Conservation (phyloP, 2,329 filamentous ascomycete species). For the Penicillium sp. region DNA sequence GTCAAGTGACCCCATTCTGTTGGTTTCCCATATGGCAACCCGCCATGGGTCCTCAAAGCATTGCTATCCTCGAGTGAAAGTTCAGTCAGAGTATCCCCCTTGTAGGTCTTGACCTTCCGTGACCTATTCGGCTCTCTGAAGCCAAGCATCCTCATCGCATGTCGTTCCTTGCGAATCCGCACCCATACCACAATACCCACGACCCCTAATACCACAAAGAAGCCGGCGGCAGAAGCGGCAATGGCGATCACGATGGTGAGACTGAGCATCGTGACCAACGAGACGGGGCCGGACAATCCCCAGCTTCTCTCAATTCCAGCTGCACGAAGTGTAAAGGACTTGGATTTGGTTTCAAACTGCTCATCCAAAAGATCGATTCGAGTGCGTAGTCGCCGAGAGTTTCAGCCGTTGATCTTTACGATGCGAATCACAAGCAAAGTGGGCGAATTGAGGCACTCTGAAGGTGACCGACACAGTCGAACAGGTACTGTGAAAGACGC, state of each 20-base stretch:
- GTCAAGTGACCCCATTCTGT: slow-evolving; percentile 31
- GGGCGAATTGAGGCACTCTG: neutral
- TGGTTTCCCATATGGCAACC: slow-evolving; percentile 31
- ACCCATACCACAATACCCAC: slow-evolving; percentile 32
- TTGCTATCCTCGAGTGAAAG: slow-evolving; percentile 29
- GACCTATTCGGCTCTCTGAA: slow-evolving; percentile 17
- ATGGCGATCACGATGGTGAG: slow-evolving; percentile 31
- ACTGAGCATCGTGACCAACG: slow-evolving; percentile 25
- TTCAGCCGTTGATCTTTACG: neutral
- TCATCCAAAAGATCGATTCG: neutral
- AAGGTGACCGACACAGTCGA: neutral
- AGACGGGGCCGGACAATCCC: slow-evolving; percentile 2
- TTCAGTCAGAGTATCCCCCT: slow-evolving; percentile 27
- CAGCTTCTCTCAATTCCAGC: neutral
- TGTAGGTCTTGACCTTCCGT: slow-evolving; percentile 19
- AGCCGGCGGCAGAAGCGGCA: slow-evolving; percentile 28
- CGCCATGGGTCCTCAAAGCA: slow-evolving; percentile 27
- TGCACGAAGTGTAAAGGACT: neutral
- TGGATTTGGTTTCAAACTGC: no score
- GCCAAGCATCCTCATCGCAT: slow-evolving; percentile 22
- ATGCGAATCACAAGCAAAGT: neutral
- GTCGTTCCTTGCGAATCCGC: slow-evolving; percentile 30
- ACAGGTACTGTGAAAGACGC: neutral
- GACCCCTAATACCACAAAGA: slow-evolving; percentile 30
- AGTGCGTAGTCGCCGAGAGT: neutral